Evolutionary conservation across 179 eudicot genomes (phyloP), one percentile per base, ranked within the genome.

Genomic region (Pouteria campechiana): DNA sequence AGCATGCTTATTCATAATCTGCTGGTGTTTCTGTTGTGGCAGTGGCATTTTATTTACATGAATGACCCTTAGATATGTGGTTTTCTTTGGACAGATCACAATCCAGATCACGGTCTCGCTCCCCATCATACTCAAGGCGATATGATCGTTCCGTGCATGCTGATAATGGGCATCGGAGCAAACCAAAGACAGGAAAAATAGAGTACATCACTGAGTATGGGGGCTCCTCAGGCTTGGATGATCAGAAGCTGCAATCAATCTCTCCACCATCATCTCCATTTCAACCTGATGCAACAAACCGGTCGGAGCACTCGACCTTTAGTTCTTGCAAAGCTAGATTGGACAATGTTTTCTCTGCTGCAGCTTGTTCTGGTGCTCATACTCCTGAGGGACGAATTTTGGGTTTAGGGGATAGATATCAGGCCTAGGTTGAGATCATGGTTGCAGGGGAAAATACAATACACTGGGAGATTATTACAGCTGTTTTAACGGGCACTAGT

Each of bases 301-400:
- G 96, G 98, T 90, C 84, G 95, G 98, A 78, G 83, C 89, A 81
- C 83, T 85, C 44, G 79, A 75, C 79, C 87, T 72, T 87, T 76
- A 49, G 76, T 61, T 77, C 79, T 78, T 85, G 83, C 85, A 70
- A 78, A 67, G 86, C 69, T 83, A 79, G 80, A 74, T 65, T 87
- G 76, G 69, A 61, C 69, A 69, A 64, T 76, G 74, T 75, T 77
- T 72, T 25, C 67, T 62, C 75, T 75, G 80, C 73, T 76, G 87
- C 90, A 64, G 87, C 70, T 62, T 69, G 47, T 52, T 76, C 48
- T 67, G 77, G 54, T 52, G 68, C 73, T 61, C 65, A 61, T 77
- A n/a, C 61, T 53, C 67, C 63, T 56, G 78, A 69, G 60, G 73
- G 57, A 65, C 55, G 58, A 47, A 55, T 64, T 65, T 65, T 54